Base-by-base conservation (phyloP, 352 stramenopile species). In the Elongisporangium anandrum region DNA sequence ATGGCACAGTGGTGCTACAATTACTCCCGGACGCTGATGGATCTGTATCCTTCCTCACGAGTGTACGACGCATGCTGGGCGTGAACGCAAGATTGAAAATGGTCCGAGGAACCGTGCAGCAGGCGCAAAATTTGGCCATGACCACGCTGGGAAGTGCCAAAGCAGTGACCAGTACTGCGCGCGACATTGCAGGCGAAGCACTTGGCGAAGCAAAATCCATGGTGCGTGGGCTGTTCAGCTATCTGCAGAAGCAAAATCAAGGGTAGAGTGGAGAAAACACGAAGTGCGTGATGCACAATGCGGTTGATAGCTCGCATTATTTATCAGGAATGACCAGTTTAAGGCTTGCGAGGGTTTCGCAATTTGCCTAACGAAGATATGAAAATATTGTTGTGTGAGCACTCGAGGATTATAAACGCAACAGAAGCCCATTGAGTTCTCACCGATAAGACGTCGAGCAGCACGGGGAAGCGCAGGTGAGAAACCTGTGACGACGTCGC, bases 21-120 rank as follows among this genome's bases (percentile, higher is more conserved):
- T 41, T 93, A n/a, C 65, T 96, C 4, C 87, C 87, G 7, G 87
- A 96, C 34, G 85, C 85, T 0, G 87, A 87, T 20, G 84, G 84
- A 0, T 89, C 80, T 0, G 71, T 96, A 12, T 94, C 87, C 6
- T 77, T 96, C 29, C 51, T 96, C 22, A 64, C 75, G 1, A 92
- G 85, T 45, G 66, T 94, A 16, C 74, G 87, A 17, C 79, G 85
- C 20, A 65, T 94, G 22, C 70, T 95, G 1, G 85, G 83, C 9
- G 77, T 95, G 17, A 92, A 75, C 50, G 85, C 85, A 12, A 91
- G 88, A 58, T 72, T 95, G 26, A 94, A 96, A 60, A 87, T 90
- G 39, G 85, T 96, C 38, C 94, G 93, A 54, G 87, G 84, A 16
- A 95, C 87, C 0, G 85, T 96, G 38, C 85, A 94, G 59, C 87